These are phyloP conservation scores for Alternaria viburni DNA, from an alignment of 2,329 filamentous ascomycete genomes.

Conservation along the genomic window DNA sequence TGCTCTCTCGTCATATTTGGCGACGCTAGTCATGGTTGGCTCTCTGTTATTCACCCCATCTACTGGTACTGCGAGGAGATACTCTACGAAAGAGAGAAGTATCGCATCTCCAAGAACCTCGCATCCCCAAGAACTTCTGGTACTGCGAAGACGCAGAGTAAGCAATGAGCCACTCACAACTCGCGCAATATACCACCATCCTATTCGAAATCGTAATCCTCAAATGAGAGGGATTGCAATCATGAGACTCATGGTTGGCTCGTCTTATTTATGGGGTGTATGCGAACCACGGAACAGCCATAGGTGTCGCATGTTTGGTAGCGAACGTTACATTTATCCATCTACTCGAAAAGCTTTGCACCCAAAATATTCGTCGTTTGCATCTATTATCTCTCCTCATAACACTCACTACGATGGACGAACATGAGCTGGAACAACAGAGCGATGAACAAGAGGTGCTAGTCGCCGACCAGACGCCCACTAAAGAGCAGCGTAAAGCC, in stretches of 20 bases:
- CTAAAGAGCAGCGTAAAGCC: background rate
- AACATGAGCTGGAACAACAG: background rate
- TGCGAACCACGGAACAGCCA: background rate
- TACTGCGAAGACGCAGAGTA: accelerated
- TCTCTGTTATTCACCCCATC: background rate
- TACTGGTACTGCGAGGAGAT: too few species aligned
- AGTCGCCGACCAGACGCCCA: background rate
- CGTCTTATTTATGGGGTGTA: background rate
- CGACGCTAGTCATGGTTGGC: background rate
- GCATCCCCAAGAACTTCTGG: too few species aligned
- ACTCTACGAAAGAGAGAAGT: too few species aligned
- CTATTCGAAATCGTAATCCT: accelerated
- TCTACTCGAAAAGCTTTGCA: background rate
- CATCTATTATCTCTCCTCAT: background rate
- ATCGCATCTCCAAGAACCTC: too few species aligned
- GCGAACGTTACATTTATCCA: background rate
- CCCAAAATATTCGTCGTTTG: background rate
- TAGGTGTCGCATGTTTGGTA: background rate
- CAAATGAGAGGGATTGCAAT: background rate
- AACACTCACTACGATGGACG: background rate
- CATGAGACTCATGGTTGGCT: background rate
- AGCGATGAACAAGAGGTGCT: accelerated
- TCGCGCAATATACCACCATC: background rate
- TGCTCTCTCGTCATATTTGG: background rate
- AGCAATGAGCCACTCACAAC: background rate